Base-by-base conservation (phyloP, 495 filamentous ascomycete genomes). In the Tuber microsphaerosporum region DNA sequence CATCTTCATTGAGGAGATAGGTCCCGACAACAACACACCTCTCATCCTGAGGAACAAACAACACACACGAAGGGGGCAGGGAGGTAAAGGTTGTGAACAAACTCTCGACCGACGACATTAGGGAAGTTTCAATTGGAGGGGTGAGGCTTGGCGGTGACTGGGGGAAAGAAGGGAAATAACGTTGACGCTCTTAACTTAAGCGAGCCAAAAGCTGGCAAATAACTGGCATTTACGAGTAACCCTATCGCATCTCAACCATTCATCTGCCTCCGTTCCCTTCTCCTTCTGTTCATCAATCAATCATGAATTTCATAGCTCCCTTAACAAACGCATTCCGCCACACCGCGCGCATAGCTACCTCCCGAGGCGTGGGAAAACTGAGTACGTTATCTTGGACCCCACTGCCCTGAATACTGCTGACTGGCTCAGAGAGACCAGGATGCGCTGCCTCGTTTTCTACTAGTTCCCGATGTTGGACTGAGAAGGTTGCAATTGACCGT, bases 11-110 rank as follows among this genome's bases (percentile, higher is more conserved):
- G 41, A 97, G 86, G 70, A 90, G 85, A 83, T 99, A 99, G 2
- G 95, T 97, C 34, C 95, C 95, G 56, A 97, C 87, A 1, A 97
- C 84, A 78, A 97, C 90, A 78, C 89, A 89, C 14, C 90, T 85
- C 10, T 89, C 88, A 51, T 89, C 80, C 8, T 83, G 81, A 0
- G 91, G 91, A 73, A 89, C 91, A 83, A 97, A 94, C 76, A 94
- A 91, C 20, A 97, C 85, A 83, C 93, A 97, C 82, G 92, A 93
- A 2, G 94, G 94, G 17, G 92, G 94, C 42, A 87, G 84, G 73
- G 89, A 85, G 22, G 77, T 71, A 56, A 73, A 74, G 65, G 68
- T 46, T n/a, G 79, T 81, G 39, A 17, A 65, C 19, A 71, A 45
- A 56, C 74, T 76, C 43, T 70, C 45, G 51, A 48, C 31, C 19